A percentile compares a stretch with the other conserved stretches of the same genome.
Evolutionary conservation across 306 rosid species (phyloP).

Genomic region (Acacia crassicarpa): DNA sequence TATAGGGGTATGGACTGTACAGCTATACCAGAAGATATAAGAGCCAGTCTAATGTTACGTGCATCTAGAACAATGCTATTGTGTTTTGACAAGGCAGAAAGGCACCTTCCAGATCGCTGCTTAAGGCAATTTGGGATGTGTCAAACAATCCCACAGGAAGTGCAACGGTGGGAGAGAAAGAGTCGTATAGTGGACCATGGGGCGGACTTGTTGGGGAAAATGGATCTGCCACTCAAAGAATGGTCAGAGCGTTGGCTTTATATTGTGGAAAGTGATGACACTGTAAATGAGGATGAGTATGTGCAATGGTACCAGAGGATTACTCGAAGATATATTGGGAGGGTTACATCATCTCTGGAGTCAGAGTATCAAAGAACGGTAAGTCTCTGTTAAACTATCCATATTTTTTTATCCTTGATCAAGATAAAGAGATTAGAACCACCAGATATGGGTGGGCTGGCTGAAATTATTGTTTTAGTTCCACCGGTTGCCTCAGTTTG

Average conservation of each 20-base stretch:
- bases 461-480: not conserved
- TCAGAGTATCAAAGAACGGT: slow-evolving; percentile 58
- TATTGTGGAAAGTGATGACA: slow-evolving; percentile 33
- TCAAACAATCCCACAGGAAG: slow-evolving; percentile 55
- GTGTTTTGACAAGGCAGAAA: slow-evolving; percentile 68
- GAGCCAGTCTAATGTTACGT: slow-evolving; percentile 35
- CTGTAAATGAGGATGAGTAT: slow-evolving; percentile 43
- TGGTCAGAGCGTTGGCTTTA: slow-evolving; percentile 46
- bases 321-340: slow-evolving; percentile 57
- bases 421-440: not conserved
- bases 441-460: not conserved
- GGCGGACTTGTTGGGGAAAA: slow-evolving; percentile 44
- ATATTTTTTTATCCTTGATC: not conserved
- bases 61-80: slow-evolving; percentile 55
- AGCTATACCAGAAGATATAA: slow-evolving; percentile 53
- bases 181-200: slow-evolving; percentile 46
- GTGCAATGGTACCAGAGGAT: slow-evolving; percentile 54
- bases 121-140: slow-evolving; percentile 62
- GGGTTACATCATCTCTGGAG: slow-evolving; percentile 58
- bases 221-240: slow-evolving; percentile 40
- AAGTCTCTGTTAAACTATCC: slow-evolving; percentile 24
- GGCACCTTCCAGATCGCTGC: slow-evolving; percentile 64
- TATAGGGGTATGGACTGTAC: slow-evolving; percentile 50
- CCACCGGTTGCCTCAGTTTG: not conserved
- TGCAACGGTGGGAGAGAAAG: slow-evolving; percentile 58